Percentiles rank a stretch among this genome's conserved stretches.
Conservation (phyloP, 257 asterid genomes). For the Solanum pimpinellifolium region DNA sequence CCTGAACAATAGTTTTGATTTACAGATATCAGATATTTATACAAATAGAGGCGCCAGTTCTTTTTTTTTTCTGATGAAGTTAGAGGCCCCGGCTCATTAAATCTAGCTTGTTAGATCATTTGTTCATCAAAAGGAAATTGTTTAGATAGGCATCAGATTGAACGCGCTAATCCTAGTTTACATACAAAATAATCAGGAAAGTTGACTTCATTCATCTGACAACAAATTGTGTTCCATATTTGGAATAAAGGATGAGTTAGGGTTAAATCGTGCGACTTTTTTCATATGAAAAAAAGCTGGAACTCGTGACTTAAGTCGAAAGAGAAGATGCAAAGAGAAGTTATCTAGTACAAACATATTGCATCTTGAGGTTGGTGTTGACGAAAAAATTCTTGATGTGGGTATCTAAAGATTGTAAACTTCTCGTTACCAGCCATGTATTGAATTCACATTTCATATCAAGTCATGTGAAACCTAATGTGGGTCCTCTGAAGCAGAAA, state of each 20-base stretch:
- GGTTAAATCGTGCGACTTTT: background rate
- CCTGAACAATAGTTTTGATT: conserved; percentile 34
- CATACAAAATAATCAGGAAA: background rate
- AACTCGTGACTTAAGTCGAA: background rate
- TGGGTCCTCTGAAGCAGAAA: background rate
- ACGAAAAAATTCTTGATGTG: background rate
- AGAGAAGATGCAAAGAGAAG: background rate
- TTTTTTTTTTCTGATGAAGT: background rate
- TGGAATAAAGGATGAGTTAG: background rate
- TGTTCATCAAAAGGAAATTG: background rate
- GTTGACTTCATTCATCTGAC: background rate
- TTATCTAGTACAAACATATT: background rate
- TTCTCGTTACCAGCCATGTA: background rate
- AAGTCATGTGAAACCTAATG: background rate
- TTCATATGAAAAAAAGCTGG: background rate
- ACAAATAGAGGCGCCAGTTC: background rate
- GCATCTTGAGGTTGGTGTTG: background rate
- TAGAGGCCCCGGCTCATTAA: background rate
- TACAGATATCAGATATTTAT: background rate
- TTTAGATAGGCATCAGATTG: background rate
- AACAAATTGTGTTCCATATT: background rate
- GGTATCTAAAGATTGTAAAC: background rate
- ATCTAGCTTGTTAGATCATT: background rate
- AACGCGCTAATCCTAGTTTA: background rate
- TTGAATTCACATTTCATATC: background rate